phyloP scores from a whole-genome alignment of 2,329 filamentous ascomycete species.

The Meredithiella fracta region DNA sequence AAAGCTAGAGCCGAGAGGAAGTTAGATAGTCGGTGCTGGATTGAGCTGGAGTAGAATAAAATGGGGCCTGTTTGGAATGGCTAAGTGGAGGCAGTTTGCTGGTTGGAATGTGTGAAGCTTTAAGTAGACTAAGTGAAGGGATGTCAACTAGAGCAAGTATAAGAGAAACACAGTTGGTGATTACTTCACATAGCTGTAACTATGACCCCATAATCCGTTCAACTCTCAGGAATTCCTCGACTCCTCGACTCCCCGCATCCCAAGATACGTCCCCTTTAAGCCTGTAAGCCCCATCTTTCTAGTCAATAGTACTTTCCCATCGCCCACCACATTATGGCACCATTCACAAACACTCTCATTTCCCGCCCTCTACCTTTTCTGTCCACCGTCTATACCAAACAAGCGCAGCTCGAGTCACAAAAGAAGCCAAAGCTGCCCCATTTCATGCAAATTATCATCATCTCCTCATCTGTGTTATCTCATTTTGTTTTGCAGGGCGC shows the following conservation, averaged over 20 bases:
- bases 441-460: too few species aligned
- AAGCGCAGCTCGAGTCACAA: not conserved
- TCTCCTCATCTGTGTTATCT: too few species aligned
- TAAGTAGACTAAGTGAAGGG: too few species aligned
- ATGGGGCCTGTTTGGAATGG: not conserved
- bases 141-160: too few species aligned
- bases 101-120: too few species aligned
- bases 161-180: too few species aligned
- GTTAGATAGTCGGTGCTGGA: not conserved
- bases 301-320: not conserved
- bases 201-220: too few species aligned
- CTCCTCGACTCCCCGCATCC: not conserved
- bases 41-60: not conserved
- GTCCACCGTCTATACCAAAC: not conserved
- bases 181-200: too few species aligned
- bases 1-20: not conserved
- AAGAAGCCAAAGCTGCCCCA: too few species aligned
- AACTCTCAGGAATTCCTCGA: too few species aligned
- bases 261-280: not conserved
- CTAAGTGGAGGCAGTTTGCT: not conserved
- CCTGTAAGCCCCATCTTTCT: not conserved
- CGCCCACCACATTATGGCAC: not conserved
- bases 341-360: not conserved
- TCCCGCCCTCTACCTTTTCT: not conserved
- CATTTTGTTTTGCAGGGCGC: too few species aligned